These are phyloP conservation scores for Cylindrotheca closterium DNA, from an alignment of 108 stramenopile genomes.

Conservation along the genomic window DNA sequence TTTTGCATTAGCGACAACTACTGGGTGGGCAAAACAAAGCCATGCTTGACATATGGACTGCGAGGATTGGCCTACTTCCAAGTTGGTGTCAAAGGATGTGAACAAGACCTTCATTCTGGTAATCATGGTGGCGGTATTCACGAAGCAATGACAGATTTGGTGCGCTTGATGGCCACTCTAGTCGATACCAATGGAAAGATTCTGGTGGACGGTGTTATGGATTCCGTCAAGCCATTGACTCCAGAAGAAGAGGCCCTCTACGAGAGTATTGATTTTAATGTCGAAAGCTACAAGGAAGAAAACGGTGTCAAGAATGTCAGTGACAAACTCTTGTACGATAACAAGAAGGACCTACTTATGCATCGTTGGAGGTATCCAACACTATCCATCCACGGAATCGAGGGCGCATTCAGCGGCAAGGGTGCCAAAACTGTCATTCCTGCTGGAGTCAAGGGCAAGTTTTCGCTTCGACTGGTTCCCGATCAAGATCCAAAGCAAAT, in stretches of 20 bases:
- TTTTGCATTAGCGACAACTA: constrained; percentile 78
- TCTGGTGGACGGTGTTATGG: constrained; percentile 72
- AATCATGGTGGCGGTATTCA: constrained; percentile 78
- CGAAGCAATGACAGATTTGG: constrained; percentile 82
- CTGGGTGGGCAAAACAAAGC: constrained; percentile 76
- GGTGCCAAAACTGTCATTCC: constrained; percentile 88
- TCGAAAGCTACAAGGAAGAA: constrained; percentile 60
- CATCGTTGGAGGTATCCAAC: constrained; percentile 82
- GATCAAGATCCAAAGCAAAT: constrained; percentile 72
- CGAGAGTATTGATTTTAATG: constrained; percentile 71
- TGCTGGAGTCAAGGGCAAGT: constrained; percentile 75
- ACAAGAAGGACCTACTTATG: constrained; percentile 75
- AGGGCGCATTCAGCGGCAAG: constrained; percentile 77
- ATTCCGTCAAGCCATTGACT: constrained; percentile 69
- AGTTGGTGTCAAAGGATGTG: constrained; percentile 58
- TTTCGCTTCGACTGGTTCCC: constrained; percentile 81
- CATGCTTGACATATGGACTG: constrained; percentile 83
- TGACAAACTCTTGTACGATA: constrained; percentile 55
- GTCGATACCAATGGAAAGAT: constrained; percentile 72
- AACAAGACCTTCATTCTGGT: constrained; percentile 82
- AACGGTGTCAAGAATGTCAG: constrained; percentile 49
- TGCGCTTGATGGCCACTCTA: constrained; percentile 68
- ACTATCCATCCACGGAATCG: constrained; percentile 83
- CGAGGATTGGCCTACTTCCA: constrained; percentile 80
- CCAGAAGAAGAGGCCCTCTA: constrained; percentile 70